Percentiles rank a stretch among this genome's conserved stretches.
Evolutionary conservation across 225 moss, liverwort and hornwort genomes (phyloP).

Genomic region (Rhytidiadelphus loreus): DNA sequence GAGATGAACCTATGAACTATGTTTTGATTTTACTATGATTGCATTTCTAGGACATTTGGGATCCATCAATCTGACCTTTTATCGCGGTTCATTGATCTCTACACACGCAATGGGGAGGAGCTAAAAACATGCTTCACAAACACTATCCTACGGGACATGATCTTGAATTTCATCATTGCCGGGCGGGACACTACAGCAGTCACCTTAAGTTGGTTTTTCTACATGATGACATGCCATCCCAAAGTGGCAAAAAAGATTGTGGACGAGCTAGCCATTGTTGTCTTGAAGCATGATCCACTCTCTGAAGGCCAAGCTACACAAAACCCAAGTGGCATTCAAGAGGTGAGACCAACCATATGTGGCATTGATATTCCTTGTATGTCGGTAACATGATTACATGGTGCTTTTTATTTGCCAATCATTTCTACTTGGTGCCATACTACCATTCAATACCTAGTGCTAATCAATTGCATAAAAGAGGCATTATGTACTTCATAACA

Average conservation of each 20-base stretch:
- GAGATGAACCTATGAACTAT: no score
- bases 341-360: background rate
- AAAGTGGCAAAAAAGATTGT: slow-evolving; percentile 27
- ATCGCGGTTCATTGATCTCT: slow-evolving; percentile 16
- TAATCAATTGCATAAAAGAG: background rate
- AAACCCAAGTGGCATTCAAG: background rate
- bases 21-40: background rate
- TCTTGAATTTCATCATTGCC: slow-evolving; percentile 44
- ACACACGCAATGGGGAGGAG: background rate
- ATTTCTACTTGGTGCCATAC: no score
- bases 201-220: slow-evolving; percentile 51
- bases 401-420: background rate
- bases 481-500: background rate
- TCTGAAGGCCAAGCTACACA: background rate
- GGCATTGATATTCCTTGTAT: background rate
- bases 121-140: background rate
- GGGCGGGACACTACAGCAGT: slow-evolving; percentile 38
- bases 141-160: slow-evolving; percentile 32
- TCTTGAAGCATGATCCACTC: background rate
- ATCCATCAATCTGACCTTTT: slow-evolving; percentile 13
- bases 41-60: background rate
- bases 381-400: background rate
- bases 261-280: slow-evolving; percentile 16
- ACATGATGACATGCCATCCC: slow-evolving; percentile 30
- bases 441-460: background rate